Evolutionary conservation across 179 eudicot genomes (phyloP), one percentile per base, ranked within the genome.

Genomic region (Spinacia oleracea): DNA sequence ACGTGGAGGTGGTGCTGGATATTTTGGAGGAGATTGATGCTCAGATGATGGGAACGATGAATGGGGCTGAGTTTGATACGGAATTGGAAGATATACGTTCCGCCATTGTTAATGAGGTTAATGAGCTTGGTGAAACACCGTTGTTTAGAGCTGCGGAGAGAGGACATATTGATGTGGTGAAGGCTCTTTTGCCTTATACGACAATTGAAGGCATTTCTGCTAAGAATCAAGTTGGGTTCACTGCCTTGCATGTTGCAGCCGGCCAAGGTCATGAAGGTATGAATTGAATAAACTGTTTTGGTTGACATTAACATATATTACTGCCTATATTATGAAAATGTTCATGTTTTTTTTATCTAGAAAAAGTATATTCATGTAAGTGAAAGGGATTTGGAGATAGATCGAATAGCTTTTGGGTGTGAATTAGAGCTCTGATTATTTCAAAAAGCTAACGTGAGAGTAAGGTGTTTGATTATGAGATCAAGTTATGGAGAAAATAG

Each of bases 41-140:
- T 9, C 97, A 91, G 74, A 91, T 93, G 90, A 84, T 75, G 23
- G 93, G 96, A 73, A 83, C 85, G 63, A 43, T 67, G 1, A 84
- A 78, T n/a, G 92, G 85, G 40, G 87, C 50, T 7, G 97, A 92
- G 23, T 89, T 92, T 23, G 90, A 93, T 67, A 77, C 76, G 0
- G 96, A 91, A 78, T 83, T 93, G 64, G 87, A 80, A 0, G 91
- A 90, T 80, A 92, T 92, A 48, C 75, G 91, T 45, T 85, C 85
- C 0, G 89, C 96, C 3, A 85, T 93, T 6, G 89, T 91, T 29
- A 91, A 88, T 70, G 96, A 93, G 84, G 91, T 86, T 51, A 93
- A 93, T 78, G 93, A 89, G 80, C 81, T 90, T 78, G 97, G 97
- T 14, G 97, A 93, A 81, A 93, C 96, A 1, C 89, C 96, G 5